These are phyloP conservation scores for Tieghemostelium lacteum DNA, from an alignment of 78 protist species.

Conservation along the genomic window DNA sequence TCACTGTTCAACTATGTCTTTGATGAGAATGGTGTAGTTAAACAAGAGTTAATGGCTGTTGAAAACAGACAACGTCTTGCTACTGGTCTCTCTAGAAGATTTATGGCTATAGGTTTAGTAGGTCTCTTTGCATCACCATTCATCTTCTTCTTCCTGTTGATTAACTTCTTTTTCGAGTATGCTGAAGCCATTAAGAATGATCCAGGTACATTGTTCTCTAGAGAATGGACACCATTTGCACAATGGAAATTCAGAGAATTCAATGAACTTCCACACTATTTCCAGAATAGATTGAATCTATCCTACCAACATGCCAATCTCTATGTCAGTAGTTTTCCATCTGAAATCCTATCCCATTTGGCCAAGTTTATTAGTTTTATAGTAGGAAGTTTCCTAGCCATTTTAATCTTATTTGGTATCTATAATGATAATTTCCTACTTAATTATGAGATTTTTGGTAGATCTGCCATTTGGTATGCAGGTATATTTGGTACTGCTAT, in stretches of 20 bases:
- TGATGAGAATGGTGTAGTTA: conserved; percentile 63
- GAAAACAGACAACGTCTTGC: conserved; percentile 49
- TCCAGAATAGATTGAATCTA: conserved; percentile 79
- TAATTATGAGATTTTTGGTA: conserved; percentile 58
- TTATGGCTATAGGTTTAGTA: conserved; percentile 63
- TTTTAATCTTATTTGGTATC: conserved; percentile 66
- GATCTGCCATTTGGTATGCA: conserved; percentile 79
- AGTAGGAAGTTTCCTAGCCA: conserved; percentile 74
- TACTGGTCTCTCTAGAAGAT: conserved; percentile 61
- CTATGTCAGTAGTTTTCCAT: conserved; percentile 77
- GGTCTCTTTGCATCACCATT: conserved; percentile 89
- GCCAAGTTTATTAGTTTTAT: conserved; percentile 78
- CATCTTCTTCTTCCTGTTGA: conserved; percentile 76
- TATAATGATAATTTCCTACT: conserved; percentile 76
- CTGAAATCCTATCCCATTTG: conserved; percentile 30
- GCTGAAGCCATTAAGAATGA: conserved; percentile 86
- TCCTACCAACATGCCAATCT: conserved; percentile 72
- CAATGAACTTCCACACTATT: conserved; percentile 91
- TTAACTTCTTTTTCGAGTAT: conserved; percentile 87
- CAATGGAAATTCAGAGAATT: conserved; percentile 90
- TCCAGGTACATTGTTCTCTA: conserved; percentile 81
- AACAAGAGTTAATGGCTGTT: conserved; percentile 31
- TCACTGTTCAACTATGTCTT: conserved; percentile 79
- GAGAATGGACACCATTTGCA: conserved; percentile 91
- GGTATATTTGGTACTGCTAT: conserved; percentile 77